A percentile compares a stretch with the other conserved stretches of the same genome.
Conservation (phyloP, 202 grass and related monocot species). For the Musa balbisiana region DNA sequence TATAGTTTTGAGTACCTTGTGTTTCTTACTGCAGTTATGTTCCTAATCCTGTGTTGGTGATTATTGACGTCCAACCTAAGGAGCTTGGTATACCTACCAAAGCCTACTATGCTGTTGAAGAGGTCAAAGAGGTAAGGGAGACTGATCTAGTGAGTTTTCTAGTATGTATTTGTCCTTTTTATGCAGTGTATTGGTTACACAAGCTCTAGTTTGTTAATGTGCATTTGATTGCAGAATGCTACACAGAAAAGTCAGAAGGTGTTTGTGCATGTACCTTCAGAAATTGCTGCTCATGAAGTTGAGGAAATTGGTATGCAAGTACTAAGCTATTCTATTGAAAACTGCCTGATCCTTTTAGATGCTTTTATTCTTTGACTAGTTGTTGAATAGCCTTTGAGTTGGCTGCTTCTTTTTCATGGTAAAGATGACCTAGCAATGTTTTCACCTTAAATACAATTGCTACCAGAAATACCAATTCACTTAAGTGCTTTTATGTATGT, state of each 20-base stretch:
- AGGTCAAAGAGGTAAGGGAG: conserved; percentile 71
- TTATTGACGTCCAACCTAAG: conserved; percentile 95
- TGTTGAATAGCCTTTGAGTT: neutral
- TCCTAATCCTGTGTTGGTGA: conserved; percentile 91
- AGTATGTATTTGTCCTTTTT: too few relatives aligned
- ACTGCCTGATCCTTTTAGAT: conserved; percentile 8
- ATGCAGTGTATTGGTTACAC: conserved; percentile 25
- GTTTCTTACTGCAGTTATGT: conserved; percentile 53
- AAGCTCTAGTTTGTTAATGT: conserved; percentile 34
- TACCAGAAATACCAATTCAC: neutral
- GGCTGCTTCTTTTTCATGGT: neutral
- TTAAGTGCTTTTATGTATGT: conserved; percentile 56
- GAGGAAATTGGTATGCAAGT: conserved; percentile 62
- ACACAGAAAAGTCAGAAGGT: conserved; percentile 96
- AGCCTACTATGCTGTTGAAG: conserved; percentile 87
- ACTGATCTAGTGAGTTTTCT: neutral
- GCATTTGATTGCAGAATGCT: conserved; percentile 58
- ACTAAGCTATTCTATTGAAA: conserved; percentile 5
- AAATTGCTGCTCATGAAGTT: conserved; percentile 93
- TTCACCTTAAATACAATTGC: neutral
- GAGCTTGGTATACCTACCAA: conserved; percentile 95
- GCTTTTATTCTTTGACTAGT: neutral
- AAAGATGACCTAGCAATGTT: neutral
- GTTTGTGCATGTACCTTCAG: conserved; percentile 91
- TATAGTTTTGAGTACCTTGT: neutral